Evolutionary conservation across 352 stramenopile species (phyloP), one percentile per base, ranked within the genome.

Genomic region (Phytophthora sojae): DNA sequence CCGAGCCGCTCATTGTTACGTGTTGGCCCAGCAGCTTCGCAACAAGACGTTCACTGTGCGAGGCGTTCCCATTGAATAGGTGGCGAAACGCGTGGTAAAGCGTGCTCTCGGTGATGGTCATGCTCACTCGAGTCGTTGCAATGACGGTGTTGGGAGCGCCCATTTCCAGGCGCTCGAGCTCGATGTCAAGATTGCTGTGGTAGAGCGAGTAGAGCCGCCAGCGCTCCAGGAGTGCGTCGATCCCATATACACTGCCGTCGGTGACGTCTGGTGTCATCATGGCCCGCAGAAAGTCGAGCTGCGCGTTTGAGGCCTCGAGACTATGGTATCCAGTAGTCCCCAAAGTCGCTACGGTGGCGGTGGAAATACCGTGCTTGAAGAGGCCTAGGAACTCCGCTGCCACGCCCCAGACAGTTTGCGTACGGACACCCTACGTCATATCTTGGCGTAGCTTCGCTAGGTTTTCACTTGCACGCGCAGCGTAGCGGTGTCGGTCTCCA

Each of bases 301-400:
- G 42, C 4, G 29, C 26, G 15, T 45, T 54, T 29, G 45, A 55
- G 19, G 8, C 4, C 45, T 52, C 15, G 3, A 9, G 4, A 7
- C 45, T 26, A 11, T 19, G 39, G 12, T n/a, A 17, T 14, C 39
- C 2, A 4, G 42, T 44, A 6, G 15, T 3, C 23, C 23, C 23
- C 23, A 26, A 26, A 26, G 23, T 26, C 23, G 23, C 23, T 26
- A 26, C 23, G 23, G 23, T 26, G 23, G 23, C 23, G 23, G 23
- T 45, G 25, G 37, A 32, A 32, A 32, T 32, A 32, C 29, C 29
- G 8, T 32, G 23, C 14, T 26, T 39, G 26, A 63, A 63, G 4
- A 63, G 26, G 8, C 42, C 25, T 19, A 63, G 54, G 42, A 53
- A 63, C 42, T 63, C 57, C 21, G 49, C 57, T 55, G 57, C 57